Percentiles rank a stretch among this genome's conserved stretches.
Conservation (phyloP, 2,329 filamentous ascomycete species). For the Macrophomina pseudophaseolina region DNA sequence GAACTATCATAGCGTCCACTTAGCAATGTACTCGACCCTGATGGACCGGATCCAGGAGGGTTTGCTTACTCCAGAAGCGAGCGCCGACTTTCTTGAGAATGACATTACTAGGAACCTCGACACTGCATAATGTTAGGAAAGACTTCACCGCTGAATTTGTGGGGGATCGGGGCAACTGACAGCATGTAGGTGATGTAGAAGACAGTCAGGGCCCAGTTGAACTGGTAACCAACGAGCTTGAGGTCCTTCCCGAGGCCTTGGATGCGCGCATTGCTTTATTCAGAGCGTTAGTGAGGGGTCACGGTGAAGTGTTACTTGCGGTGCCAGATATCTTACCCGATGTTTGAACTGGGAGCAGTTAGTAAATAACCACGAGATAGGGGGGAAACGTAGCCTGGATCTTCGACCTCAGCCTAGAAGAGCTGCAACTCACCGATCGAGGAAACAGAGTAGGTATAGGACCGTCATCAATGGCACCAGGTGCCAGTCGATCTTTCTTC, state of each 20-base stretch:
- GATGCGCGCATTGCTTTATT: constrained; percentile 45
- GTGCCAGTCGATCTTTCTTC: constrained; percentile 60
- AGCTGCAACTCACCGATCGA: constrained; percentile 39
- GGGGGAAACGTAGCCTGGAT: no score
- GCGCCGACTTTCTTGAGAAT: constrained; percentile 60
- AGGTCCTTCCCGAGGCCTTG: constrained; percentile 59
- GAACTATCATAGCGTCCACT: constrained; percentile 42
- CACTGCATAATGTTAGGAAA: constrained; percentile 26
- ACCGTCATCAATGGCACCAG: constrained; percentile 59
- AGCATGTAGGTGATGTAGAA: constrained; percentile 64
- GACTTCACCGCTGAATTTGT: constrained; percentile 41
- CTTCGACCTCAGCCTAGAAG: neutral
- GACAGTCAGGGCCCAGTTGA: constrained; percentile 64
- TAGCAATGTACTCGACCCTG: neutral
- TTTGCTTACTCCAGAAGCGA: constrained; percentile 46
- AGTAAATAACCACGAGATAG: neutral
- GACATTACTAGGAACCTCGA: constrained; percentile 63
- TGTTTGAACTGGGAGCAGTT: neutral
- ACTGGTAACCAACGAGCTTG: constrained; percentile 54
- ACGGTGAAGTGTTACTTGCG: neutral
- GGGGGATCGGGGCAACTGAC: constrained; percentile 31
- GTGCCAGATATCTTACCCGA: constrained; percentile 7
- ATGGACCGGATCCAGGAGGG: neutral
- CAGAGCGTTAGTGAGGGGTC: neutral
- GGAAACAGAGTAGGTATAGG: constrained; percentile 60